phyloP scores from a whole-genome alignment of 805 yeast species.

The Isabelozyma rhagii region DNA sequence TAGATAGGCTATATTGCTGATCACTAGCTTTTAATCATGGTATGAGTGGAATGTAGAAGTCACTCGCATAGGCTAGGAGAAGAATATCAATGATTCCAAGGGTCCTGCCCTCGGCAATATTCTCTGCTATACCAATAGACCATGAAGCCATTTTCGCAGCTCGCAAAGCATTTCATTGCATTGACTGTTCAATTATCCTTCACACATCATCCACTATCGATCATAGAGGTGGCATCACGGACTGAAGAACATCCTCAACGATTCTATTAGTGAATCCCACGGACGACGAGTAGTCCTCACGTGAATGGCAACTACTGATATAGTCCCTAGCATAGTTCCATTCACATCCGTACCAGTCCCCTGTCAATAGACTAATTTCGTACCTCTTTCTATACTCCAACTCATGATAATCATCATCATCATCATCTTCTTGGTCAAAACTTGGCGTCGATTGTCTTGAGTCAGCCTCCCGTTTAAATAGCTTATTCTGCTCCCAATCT shows the following conservation, averaged over 20 bases:
- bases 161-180: no score
- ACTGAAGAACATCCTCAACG: slow-evolving; percentile 32
- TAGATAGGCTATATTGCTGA: no score
- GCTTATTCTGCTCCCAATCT: slow-evolving; percentile 34
- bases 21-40: no score
- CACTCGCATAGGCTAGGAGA: no score
- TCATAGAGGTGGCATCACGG: slow-evolving; percentile 38
- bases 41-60: no score
- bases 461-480: slow-evolving; percentile 7
- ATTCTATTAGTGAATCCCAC: slow-evolving; percentile 32
- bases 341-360: slow-evolving; percentile 45
- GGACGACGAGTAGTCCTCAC: slow-evolving; percentile 19
- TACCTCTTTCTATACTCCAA: slow-evolving; percentile 14
- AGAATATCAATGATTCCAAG: no score
- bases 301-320: slow-evolving; percentile 15
- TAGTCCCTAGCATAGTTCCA: slow-evolving; percentile 30
- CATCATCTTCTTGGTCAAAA: slow-evolving; percentile 1
- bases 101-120: no score
- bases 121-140: no score
- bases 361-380: slow-evolving; percentile 33
- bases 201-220: not conserved
- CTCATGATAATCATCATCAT: not conserved
- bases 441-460: not conserved
- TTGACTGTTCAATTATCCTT: no score
- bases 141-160: no score